Evolutionary conservation across 1,139 yeast species (phyloP).

Genomic region (Eremothecium coryli): DNA sequence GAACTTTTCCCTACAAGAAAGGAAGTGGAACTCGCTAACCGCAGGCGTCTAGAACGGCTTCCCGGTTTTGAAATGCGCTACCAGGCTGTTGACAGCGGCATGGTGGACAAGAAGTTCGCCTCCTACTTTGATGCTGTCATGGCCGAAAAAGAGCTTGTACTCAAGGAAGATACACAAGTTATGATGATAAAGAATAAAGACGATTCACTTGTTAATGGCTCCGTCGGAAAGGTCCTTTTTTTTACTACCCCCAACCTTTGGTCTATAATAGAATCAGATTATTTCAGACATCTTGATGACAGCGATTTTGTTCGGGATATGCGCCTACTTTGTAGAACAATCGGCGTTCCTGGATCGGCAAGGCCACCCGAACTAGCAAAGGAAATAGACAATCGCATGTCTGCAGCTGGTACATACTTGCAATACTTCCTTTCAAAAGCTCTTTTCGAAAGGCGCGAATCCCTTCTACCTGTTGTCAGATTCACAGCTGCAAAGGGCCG

Average conservation of each 20-base stretch:
- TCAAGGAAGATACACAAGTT: constrained; percentile 85
- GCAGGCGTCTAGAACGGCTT: constrained; percentile 40
- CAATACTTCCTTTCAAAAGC: neutral
- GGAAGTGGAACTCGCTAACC: constrained; percentile 68
- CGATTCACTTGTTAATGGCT: constrained; percentile 81
- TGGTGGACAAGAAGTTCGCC: constrained; percentile 13
- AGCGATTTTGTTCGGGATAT: constrained; percentile 27
- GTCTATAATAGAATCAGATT: constrained; percentile 17
- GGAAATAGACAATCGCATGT: constrained; percentile 19
- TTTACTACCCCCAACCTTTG: constrained; percentile 28
- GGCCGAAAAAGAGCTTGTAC: constrained; percentile 52
- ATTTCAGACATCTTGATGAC: constrained; percentile 14
- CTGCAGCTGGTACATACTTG: constrained; percentile 11
- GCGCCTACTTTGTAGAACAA: constrained; percentile 29
- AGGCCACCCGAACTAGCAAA: constrained; percentile 21
- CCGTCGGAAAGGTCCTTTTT: constrained; percentile 63
- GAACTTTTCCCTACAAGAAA: constrained; percentile 66
- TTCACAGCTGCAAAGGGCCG: constrained; percentile 34
- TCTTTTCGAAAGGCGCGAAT: constrained; percentile 20
- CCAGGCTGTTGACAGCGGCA: constrained; percentile 41
- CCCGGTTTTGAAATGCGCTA: constrained; percentile 35
- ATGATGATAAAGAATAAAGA: constrained; percentile 90
- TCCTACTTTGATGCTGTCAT: constrained; percentile 43
- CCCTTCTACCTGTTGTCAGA: constrained; percentile 44
- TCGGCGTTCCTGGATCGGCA: constrained; percentile 19